These are phyloP conservation scores for Colletotrichum siamense DNA, from an alignment of 2,329 filamentous ascomycete genomes.

Conservation along the genomic window DNA sequence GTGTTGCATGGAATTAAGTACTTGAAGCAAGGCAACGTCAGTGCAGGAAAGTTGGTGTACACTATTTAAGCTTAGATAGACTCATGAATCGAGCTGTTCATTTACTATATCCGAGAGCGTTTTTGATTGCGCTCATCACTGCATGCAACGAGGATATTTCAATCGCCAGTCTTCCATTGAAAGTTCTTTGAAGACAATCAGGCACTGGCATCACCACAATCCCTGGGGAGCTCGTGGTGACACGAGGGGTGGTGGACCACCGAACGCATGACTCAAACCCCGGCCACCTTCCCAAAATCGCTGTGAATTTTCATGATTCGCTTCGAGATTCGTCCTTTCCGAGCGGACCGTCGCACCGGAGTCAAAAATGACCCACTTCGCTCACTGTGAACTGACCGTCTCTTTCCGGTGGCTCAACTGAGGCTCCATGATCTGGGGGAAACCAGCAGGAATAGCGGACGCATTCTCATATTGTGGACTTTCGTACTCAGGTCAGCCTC, in stretches of 20 bases:
- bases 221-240: background rate
- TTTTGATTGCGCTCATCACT: background rate
- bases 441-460: background rate
- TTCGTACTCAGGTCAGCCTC: background rate
- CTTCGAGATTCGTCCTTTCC: background rate
- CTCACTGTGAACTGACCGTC: background rate
- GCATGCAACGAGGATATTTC: background rate
- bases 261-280: background rate
- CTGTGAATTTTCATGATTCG: background rate
- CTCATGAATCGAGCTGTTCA: background rate
- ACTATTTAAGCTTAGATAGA: conserved; percentile 31
- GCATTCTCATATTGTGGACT: background rate
- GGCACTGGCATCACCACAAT: rapidly evolving
- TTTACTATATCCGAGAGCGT: background rate
- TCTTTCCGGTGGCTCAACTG: background rate
- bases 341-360: background rate
- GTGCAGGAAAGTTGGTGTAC: conserved; percentile 51
- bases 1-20: conserved; percentile 28
- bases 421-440: background rate
- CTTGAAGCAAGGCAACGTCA: conserved; percentile 35
- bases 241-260: background rate
- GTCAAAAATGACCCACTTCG: background rate
- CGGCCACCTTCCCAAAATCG: background rate
- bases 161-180: rapidly evolving
- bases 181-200: background rate